Base-by-base conservation (phyloP, 2,329 filamentous ascomycete species). In the Paecilomyces niveus region DNA sequence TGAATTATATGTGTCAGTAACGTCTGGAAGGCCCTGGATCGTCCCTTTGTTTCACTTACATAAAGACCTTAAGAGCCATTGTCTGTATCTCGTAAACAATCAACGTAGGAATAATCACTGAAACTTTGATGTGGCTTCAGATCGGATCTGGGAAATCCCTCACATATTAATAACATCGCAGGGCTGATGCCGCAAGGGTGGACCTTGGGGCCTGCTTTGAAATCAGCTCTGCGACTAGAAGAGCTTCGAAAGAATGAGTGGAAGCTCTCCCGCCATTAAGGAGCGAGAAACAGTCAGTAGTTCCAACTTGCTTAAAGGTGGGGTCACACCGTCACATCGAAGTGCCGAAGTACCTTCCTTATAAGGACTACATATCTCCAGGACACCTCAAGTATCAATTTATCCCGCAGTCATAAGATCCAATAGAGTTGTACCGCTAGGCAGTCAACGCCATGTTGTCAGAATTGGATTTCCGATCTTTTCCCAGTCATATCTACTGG, bases 1-100 rank as follows among this genome's bases (percentile, higher is more conserved):
- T 82, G 55, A 51, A n/a, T 18, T 6, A 5, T 18, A 18, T 7
- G 8, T 6, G 39, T 45, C 2, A 45, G 39, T 18, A 45, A 8
- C n/a, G 18, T 45, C n/a, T 15, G 1, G 39, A n/a, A 9, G 8
- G 2, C 18, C 68, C 73, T 5, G 70, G 71, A 56, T 26, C 29
- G 65, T 55, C 71, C 69, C 69, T 8, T 10, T 49, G 15, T 29
- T 22, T 58, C 9, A 68, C 68, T 59, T 63, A 74, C 71, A 74
- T 55, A 52, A 73, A 73, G 53, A 73, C 67, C 59, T 72, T 70
- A 6, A 54, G 62, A n/a, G 67, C 62, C 70, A 72, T 73, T 18
- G 9, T 57, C 11, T 1, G 6, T 9, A 52, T 29, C 22, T 6
- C 9, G 21, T 52, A 10, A 13, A 24, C 21, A 29, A n/a, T 52